phyloP scores from a whole-genome alignment of 495 filamentous ascomycete species.

The Bombardia bombarda region DNA sequence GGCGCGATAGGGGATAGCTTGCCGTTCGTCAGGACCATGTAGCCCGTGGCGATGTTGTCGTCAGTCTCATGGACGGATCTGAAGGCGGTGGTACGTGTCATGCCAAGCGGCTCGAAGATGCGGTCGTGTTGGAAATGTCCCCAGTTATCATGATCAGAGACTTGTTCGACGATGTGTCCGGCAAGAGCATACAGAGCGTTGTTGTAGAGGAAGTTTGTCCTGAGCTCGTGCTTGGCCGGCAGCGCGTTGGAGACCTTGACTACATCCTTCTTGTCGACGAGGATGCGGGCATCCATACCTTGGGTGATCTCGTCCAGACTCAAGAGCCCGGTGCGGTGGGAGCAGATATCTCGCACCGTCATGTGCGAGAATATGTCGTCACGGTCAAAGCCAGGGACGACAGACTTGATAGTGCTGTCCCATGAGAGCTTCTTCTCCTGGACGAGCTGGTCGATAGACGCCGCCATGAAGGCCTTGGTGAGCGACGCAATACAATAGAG shows the following conservation, averaged over 20 bases:
- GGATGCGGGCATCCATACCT: conserved; percentile 1
- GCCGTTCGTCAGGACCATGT: conserved; percentile 1
- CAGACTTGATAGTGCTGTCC: background rate
- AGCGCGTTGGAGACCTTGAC: conserved; percentile 4
- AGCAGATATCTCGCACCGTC: conserved; percentile 2
- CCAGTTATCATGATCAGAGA: background rate
- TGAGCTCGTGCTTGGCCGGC: background rate
- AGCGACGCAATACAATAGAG: conserved; percentile 1
- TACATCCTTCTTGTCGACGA: conserved; percentile 3
- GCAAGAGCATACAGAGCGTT: conserved; percentile 1
- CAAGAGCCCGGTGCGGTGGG: conserved; percentile 1
- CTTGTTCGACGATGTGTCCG: background rate
- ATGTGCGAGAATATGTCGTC: background rate
- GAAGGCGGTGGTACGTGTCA: conserved; percentile 1
- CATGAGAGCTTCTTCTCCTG: background rate
- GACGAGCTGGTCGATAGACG: conserved; percentile 1
- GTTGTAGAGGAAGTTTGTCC: conserved; percentile 1
- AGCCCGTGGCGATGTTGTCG: background rate
- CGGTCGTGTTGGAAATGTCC: background rate
- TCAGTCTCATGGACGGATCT: background rate
- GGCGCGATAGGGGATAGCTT: background rate
- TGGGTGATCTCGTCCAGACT: conserved; percentile 3
- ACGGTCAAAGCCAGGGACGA: background rate
- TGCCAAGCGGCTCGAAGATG: background rate
- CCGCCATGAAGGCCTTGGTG: conserved; percentile 3